Evolutionary conservation across 73 alveolate genomes (phyloP).

Genomic region (Loxodes magnus): DNA sequence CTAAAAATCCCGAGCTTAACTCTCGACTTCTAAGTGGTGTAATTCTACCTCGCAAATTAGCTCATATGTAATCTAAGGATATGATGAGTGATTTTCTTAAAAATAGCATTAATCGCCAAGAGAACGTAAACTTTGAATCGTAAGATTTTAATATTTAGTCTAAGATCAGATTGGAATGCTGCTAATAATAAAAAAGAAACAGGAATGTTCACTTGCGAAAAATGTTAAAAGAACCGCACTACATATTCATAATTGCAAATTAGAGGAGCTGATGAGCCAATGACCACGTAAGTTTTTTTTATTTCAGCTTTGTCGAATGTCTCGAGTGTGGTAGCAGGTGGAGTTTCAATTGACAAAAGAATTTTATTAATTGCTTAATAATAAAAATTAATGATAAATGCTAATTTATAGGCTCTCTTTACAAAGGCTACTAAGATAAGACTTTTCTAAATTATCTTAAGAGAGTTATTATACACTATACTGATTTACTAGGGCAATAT

Average conservation of each 20-base stretch:
- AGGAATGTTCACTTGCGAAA: slow-evolving; percentile 71
- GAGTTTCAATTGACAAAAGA: slow-evolving; percentile 35
- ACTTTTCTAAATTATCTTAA: too few species aligned
- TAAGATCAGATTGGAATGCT: slow-evolving; percentile 14
- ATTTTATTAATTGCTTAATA: too few species aligned
- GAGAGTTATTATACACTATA: too few species aligned
- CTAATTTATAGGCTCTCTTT: too few species aligned
- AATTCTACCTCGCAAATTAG: slow-evolving; percentile 37
- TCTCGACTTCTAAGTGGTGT: slow-evolving; percentile 28
- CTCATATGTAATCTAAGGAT: slow-evolving; percentile 27
- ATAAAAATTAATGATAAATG: too few species aligned
- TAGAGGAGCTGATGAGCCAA: slow-evolving; percentile 90
- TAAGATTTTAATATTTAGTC: not conserved
- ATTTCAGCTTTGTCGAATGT: slow-evolving; percentile 49
- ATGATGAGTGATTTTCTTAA: slow-evolving; percentile 37
- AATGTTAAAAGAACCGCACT: slow-evolving; percentile 56
- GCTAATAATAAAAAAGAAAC: slow-evolving; percentile 11
- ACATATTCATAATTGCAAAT: slow-evolving; percentile 62
- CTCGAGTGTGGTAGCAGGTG: slow-evolving; percentile 59
- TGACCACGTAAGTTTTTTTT: slow-evolving; percentile 48
- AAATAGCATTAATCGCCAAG: slow-evolving; percentile 22
- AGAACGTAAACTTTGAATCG: slow-evolving; percentile 24
- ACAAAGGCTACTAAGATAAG: too few species aligned
- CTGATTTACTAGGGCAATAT: too few species aligned
- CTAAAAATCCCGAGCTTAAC: slow-evolving; percentile 51